These are phyloP conservation scores for Acacia melanoxylon DNA, from an alignment of 306 rosid species.

Conservation along the genomic window DNA sequence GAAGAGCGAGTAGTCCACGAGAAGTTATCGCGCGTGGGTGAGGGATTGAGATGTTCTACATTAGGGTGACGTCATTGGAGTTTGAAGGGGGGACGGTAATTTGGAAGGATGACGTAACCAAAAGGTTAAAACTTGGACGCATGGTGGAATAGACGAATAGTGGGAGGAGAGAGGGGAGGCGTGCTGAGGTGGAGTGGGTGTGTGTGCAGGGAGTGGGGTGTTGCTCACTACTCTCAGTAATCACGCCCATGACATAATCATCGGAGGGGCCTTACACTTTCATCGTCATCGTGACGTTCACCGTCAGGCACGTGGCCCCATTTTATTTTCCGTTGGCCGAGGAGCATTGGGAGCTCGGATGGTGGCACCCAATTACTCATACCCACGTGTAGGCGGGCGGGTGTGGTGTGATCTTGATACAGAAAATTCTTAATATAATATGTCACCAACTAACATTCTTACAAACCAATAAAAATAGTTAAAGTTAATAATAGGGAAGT, in stretches of 20 bases:
- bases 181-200: constrained; percentile 49
- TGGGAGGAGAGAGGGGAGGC: too few relatives aligned
- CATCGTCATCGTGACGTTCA: constrained; percentile 63
- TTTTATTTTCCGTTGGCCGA: constrained; percentile 48
- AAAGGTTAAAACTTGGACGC: constrained; percentile 34
- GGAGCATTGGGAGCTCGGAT: constrained; percentile 29
- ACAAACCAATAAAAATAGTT: too few relatives aligned
- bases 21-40: constrained; percentile 14
- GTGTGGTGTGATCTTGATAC: not conserved
- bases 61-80: constrained; percentile 51
- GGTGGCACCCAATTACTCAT: not conserved
- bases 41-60: constrained; percentile 20
- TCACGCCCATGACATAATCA: constrained; percentile 57
- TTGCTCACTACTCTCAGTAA: constrained; percentile 27
- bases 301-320: constrained; percentile 58
- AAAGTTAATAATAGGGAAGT: too few relatives aligned
- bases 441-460: too few relatives aligned
- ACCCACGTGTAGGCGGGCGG: not conserved
- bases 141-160: not conserved
- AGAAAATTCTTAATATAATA: too few relatives aligned
- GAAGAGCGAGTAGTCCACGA: not conserved
- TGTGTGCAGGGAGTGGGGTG: not conserved
- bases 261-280: constrained; percentile 40
- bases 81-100: constrained; percentile 42
- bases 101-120: constrained; percentile 60